A percentile compares a stretch with the other conserved stretches of the same genome.
These are phyloP conservation scores for Helianthus annuus DNA, from an alignment of 129 eudicot genomes.

Conservation along the genomic window DNA sequence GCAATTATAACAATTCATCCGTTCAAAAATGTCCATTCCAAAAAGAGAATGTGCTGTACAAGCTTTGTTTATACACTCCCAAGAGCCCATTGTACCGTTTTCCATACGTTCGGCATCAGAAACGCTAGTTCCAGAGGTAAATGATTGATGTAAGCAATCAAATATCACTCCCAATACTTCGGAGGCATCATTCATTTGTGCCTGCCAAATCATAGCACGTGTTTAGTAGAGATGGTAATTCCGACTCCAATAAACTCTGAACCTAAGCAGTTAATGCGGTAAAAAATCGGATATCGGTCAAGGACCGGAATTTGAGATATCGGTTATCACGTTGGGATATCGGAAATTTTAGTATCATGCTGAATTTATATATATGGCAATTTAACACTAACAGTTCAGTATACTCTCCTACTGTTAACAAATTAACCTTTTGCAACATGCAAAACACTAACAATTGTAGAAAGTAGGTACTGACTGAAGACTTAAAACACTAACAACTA, in stretches of 20 bases:
- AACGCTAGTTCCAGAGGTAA: slow-evolving; percentile 42
- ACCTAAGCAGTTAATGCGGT: too few relatives aligned
- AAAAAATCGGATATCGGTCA: too few relatives aligned
- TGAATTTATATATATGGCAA: too few relatives aligned
- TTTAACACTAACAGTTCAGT: too few relatives aligned
- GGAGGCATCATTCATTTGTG: slow-evolving; percentile 99
- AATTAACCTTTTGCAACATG: too few relatives aligned
- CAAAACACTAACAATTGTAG: too few relatives aligned
- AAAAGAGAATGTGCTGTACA: slow-evolving; percentile 86
- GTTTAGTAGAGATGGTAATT: background rate
- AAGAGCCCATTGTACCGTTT: slow-evolving; percentile 52
- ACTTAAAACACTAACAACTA: too few relatives aligned
- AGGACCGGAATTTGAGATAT: too few relatives aligned
- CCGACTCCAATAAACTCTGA: background rate
- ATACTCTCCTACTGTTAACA: too few relatives aligned
- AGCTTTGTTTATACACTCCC: slow-evolving; percentile 73
- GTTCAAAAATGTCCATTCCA: slow-evolving; percentile 89
- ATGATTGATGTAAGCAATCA: slow-evolving; percentile 81
- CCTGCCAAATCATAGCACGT: slow-evolving; percentile 54
- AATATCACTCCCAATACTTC: slow-evolving; percentile 94
- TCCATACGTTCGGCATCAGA: slow-evolving; percentile 54
- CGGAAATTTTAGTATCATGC: too few relatives aligned
- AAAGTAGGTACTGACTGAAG: too few relatives aligned
- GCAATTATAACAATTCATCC: slow-evolving; percentile 80
- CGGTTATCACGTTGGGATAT: too few relatives aligned